Evolutionary conservation across 192 early-diverging fungal species (phyloP), one percentile per base, ranked within the genome.

Genomic region (Backusella circina): DNA sequence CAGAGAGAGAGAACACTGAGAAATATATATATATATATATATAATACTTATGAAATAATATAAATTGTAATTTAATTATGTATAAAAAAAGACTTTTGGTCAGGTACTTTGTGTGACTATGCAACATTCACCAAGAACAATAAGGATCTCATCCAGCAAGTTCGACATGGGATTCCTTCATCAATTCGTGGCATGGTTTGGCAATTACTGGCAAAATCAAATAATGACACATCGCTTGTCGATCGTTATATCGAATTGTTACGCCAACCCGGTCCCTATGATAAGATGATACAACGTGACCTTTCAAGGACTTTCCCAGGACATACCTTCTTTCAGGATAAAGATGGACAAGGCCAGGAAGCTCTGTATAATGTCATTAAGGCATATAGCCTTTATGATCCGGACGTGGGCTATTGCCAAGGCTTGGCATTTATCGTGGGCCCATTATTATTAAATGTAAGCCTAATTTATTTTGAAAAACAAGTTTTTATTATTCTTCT

Each of bases 371-470:
- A 95, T 79, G 94, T 99, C 15, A 88, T 96, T 28, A 95, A 96
- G 67, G 96, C 96, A 2, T 99, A 99, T 77, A 90, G 91, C 31
- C 65, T 97, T 67, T 98, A 94, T 80, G 98, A 99, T 80, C 67
- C 84, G 5, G 95, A 98, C 57, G 93, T 99, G 57, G 98, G 98
- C 5, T 99, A 99, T 86, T 99, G 98, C 77, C 98, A 99, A 84
- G 98, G 98, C 9, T 87, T 99, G 36, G 91, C 95, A 1, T 99
- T 99, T 86, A 86, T 99, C 23, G 95, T 95, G 10, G 98, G 95
- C 0, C 93, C 96, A 2, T 70, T 99, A 79, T 83, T 99, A 70
- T 79, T 97, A 36, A 95, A 97, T 84, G 95, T 93, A 86, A 86
- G 84, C 7, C 9, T 12, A 8, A 38, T 79, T 44, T 38, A 47